A percentile compares a stretch with the other conserved stretches of the same genome.
phyloP scores from a whole-genome alignment of 345 rosid genomes.

The Populus davidiana region DNA sequence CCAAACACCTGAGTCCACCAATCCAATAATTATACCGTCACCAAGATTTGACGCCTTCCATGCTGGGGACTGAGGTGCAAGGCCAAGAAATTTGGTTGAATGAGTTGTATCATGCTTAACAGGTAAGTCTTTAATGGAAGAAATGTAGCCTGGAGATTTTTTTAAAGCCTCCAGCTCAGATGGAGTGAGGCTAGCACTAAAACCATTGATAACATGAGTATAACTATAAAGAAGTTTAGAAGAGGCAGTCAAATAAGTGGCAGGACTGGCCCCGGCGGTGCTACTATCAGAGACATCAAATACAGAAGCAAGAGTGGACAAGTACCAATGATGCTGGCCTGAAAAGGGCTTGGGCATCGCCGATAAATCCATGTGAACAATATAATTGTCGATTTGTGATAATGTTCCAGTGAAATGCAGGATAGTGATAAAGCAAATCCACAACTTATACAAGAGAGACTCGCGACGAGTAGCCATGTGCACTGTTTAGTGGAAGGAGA shows the following conservation, averaged over 20 bases:
- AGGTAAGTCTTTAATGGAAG: slow-evolving; percentile 13
- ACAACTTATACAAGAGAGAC: neutral
- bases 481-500: neutral
- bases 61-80: slow-evolving; percentile 1
- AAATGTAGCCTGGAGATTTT: slow-evolving; percentile 17
- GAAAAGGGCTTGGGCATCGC: slow-evolving; percentile 25
- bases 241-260: neutral
- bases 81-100: slow-evolving; percentile 21
- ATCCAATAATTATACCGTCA: slow-evolving; percentile 23
- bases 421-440: neutral
- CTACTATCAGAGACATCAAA: neutral
- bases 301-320: slow-evolving; percentile 13
- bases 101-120: slow-evolving; percentile 25
- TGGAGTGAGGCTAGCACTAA: slow-evolving; percentile 24
- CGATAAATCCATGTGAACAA: slow-evolving; percentile 25
- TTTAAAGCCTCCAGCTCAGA: slow-evolving; percentile 23
- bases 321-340: slow-evolving; percentile 19
- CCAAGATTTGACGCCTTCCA: slow-evolving; percentile 22
- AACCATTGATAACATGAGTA: slow-evolving; percentile 20
- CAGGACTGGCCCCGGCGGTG: neutral
- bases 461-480: slow-evolving; percentile 13
- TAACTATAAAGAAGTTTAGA: slow-evolving; percentile 19
- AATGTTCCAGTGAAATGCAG: slow-evolving; percentile 1
- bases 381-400: slow-evolving; percentile 17
- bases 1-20: slow-evolving; percentile 36